These are phyloP conservation scores for Aureobasidium sp. DNA, from an alignment of 2,329 filamentous ascomycete genomes.

Conservation along the genomic window DNA sequence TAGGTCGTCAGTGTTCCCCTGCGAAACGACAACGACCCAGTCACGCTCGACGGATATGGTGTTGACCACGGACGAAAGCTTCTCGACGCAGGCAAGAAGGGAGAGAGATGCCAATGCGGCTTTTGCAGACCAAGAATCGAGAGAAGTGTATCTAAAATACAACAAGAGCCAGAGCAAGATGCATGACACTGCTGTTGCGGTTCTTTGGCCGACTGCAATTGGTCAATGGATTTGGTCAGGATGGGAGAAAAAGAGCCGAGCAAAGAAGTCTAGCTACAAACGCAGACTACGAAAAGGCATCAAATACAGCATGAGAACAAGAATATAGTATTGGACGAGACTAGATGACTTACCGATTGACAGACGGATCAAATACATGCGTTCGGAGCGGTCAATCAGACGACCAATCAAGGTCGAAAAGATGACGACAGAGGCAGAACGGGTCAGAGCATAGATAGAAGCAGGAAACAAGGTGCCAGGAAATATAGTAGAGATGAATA, in stretches of 20 bases:
- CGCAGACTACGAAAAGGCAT: background rate
- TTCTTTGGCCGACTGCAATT: conserved; percentile 28
- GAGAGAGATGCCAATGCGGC: conserved; percentile 33
- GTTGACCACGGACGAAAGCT: conserved; percentile 58
- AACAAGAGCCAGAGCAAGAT: conserved; percentile 12
- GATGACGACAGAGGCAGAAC: conserved; percentile 51
- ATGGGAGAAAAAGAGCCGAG: background rate
- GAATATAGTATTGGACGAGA: background rate
- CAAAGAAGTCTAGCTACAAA: background rate
- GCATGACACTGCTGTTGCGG: conserved; percentile 23
- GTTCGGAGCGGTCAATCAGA: conserved; percentile 49
- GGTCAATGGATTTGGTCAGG: background rate
- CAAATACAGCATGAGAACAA: background rate
- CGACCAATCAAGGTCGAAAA: conserved; percentile 53
- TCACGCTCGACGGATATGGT: conserved; percentile 64
- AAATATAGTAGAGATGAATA: conserved; percentile 41
- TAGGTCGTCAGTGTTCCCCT: conserved; percentile 29
- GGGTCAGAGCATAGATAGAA: conserved; percentile 61
- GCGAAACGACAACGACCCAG: conserved; percentile 54
- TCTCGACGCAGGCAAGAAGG: conserved; percentile 60
- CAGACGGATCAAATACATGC: conserved; percentile 33
- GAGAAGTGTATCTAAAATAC: conserved; percentile 11
- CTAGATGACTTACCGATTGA: conserved; percentile 28
- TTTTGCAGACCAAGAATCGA: conserved; percentile 14
- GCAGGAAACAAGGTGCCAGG: conserved; percentile 55